Conservation (phyloP, 371 early-diverging fungal genomes). For the Circinella minor region DNA sequence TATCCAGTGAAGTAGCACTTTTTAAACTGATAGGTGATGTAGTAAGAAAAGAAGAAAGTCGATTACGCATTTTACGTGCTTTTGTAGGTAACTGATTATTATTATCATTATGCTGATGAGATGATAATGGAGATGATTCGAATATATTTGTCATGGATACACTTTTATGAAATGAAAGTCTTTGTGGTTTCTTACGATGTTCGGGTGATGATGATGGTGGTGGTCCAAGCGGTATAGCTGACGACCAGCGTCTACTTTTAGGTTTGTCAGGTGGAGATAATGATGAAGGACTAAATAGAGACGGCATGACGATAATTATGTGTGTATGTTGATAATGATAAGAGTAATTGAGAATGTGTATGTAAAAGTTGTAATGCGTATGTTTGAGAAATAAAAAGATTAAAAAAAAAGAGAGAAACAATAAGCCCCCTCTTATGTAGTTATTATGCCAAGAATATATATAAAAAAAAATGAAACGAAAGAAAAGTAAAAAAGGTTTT, state of each 20-base stretch:
- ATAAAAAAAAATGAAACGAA: not conserved
- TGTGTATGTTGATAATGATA: no score
- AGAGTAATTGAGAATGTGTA: not conserved
- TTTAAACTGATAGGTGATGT: not conserved
- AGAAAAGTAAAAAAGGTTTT: not conserved
- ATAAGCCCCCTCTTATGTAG: not conserved
- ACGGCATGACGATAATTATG: not conserved
- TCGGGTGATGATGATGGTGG: not conserved
- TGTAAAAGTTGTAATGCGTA: no score
- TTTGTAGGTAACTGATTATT: not conserved
- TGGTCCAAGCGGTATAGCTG: not conserved
- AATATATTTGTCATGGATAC: not conserved
- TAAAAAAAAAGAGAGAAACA: not conserved
- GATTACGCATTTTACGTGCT: conserved; percentile 7
- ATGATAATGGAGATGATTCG: not conserved
- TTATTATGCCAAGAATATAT: not conserved
- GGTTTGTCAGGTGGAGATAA: not conserved
- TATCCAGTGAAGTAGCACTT: not conserved
- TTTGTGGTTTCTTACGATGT: conserved; percentile 5
- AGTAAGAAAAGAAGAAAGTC: conserved; percentile 6
- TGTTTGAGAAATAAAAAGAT: no score
- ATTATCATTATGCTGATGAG: not conserved
- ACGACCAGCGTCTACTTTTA: conserved; percentile 8
- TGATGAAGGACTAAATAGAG: not conserved
- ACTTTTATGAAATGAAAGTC: conserved; percentile 8